Percentiles rank a stretch among this genome's conserved stretches.
Conservation (phyloP, 306 rosid genomes). For the Arachis stenosperma region DNA sequence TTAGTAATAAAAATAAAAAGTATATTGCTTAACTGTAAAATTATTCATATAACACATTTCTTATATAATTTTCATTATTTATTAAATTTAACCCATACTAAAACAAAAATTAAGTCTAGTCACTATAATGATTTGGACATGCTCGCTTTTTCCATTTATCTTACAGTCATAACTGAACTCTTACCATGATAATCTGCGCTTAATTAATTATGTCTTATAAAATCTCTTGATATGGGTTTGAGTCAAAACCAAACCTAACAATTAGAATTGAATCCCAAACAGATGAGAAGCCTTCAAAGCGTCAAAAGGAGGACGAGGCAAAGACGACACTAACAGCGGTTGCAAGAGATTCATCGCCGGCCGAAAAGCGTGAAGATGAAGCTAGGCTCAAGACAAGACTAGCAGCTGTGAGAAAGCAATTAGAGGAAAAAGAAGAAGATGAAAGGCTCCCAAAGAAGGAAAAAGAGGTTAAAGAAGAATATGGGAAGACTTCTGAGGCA, state of each 20-base stretch:
- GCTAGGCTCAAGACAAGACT: neutral
- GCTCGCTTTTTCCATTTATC: too few species aligned
- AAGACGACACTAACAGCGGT: neutral
- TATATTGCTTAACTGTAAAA: too few species aligned
- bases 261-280: too few species aligned
- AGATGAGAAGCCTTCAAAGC: conserved; percentile 24
- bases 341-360: neutral
- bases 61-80: too few species aligned
- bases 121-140: too few species aligned
- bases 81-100: too few species aligned
- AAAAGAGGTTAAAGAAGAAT: conserved; percentile 8
- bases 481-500: conserved; percentile 37
- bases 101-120: too few species aligned
- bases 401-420: neutral
- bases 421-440: conserved; percentile 26
- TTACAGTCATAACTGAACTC: too few species aligned
- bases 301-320: conserved; percentile 22
- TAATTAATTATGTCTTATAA: too few species aligned
- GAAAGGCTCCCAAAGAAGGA: conserved; percentile 23
- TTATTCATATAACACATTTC: too few species aligned
- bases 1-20: too few species aligned
- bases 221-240: conserved; percentile 24
- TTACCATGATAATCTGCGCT: too few species aligned
- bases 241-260: conserved; percentile 24
- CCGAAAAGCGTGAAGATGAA: conserved; percentile 19